Percentiles rank a stretch among this genome's conserved stretches.
These are phyloP conservation scores for Fusarium pseudocircinatum DNA, from an alignment of 2,329 filamentous ascomycete genomes.

Conservation along the genomic window DNA sequence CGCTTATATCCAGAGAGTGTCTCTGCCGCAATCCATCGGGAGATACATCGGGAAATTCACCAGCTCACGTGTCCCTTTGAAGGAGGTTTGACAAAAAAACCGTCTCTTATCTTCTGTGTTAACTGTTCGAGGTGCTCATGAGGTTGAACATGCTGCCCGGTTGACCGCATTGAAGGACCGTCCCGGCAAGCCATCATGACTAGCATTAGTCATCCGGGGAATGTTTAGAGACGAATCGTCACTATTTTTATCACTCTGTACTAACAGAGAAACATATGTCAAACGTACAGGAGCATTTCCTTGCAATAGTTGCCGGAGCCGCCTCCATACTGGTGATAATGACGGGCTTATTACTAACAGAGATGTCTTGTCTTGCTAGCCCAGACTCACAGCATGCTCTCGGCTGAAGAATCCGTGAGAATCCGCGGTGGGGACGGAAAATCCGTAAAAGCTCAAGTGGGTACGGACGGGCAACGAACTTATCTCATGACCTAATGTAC, in stretches of 20 bases:
- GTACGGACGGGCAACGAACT: background rate
- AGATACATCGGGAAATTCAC: background rate
- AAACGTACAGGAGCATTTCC: rapidly evolving
- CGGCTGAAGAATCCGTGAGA: constrained; percentile 1
- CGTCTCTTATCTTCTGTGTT: too few relatives aligned
- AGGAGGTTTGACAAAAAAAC: background rate
- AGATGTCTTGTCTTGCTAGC: background rate
- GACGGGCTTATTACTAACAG: background rate
- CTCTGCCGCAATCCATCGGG: background rate
- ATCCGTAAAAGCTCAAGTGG: background rate
- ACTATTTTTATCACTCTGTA: too few relatives aligned
- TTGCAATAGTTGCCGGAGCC: rapidly evolving
- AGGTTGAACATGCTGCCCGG: background rate
- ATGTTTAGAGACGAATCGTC: background rate
- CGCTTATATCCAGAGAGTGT: background rate
- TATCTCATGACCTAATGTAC: background rate
- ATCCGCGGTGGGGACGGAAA: constrained; percentile 5
- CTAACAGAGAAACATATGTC: too few relatives aligned
- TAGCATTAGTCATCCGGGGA: too few relatives aligned
- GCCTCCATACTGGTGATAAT: rapidly evolving
- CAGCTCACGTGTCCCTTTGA: background rate
- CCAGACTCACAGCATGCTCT: background rate
- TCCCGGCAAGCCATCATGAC: background rate
- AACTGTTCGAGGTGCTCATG: background rate
- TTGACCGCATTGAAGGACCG: too few relatives aligned